phyloP scores from a whole-genome alignment of 208 protist genomes.

The Leishmania turanica region DNA sequence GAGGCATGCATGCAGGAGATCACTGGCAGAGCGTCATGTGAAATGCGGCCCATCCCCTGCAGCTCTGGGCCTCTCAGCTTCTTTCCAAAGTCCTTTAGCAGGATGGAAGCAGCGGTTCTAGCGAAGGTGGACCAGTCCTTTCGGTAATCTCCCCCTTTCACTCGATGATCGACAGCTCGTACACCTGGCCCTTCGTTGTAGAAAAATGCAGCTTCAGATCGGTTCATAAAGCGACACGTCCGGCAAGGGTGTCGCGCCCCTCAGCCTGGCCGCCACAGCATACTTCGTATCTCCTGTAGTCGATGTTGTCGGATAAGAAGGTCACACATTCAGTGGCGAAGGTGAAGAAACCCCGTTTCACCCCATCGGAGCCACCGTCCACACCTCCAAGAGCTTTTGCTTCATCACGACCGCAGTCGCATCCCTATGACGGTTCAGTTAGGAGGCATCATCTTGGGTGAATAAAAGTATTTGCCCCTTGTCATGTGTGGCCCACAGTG shows the following conservation, averaged over 20 bases:
- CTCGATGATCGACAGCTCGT: constrained; percentile 38
- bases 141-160: constrained; percentile 22
- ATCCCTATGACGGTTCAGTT: constrained; percentile 45
- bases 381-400: constrained; percentile 60
- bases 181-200: constrained; percentile 38
- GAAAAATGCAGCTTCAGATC: constrained; percentile 55
- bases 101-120: constrained; percentile 42
- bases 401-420: constrained; percentile 48
- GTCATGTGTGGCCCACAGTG: too few species aligned
- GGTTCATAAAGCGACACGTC: constrained; percentile 36
- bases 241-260: constrained; percentile 59
- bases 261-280: constrained; percentile 54
- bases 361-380: constrained; percentile 39
- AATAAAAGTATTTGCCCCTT: too few species aligned
- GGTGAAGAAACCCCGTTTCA: constrained; percentile 62
- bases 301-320: constrained; percentile 87
- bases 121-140: constrained; percentile 63
- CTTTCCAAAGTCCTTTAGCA: constrained; percentile 43
- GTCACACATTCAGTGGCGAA: constrained; percentile 81
- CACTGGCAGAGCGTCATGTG: constrained; percentile 64
- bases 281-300: constrained; percentile 80
- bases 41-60: constrained; percentile 57
- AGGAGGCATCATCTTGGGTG: constrained; percentile 7
- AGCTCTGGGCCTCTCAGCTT: constrained; percentile 39
- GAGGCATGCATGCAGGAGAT: constrained; percentile 80